Evolutionary conservation across 768 basidiomycete species (phyloP).

Genomic region (Tylopilus intermedius): DNA sequence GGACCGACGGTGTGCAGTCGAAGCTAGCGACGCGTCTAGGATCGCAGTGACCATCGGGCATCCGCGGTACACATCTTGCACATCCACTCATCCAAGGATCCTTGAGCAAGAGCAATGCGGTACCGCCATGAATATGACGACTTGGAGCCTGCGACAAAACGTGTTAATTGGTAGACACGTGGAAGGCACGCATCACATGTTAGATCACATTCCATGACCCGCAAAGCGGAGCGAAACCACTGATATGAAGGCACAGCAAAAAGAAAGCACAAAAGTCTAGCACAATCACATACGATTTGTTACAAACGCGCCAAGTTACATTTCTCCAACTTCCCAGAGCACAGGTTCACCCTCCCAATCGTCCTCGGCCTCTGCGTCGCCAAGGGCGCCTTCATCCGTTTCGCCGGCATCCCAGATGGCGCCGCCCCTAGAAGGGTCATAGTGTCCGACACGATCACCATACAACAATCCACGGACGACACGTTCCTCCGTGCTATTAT

Average conservation of each 20-base stretch:
- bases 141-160: neutral
- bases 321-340: slow-evolving; percentile 75
- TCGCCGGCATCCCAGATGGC: slow-evolving; percentile 78
- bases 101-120: slow-evolving; percentile 6
- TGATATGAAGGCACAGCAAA: slow-evolving; percentile 33
- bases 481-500: slow-evolving; percentile 42
- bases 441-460: slow-evolving; percentile 49
- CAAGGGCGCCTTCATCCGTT: slow-evolving; percentile 36
- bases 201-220: slow-evolving; percentile 21
- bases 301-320: slow-evolving; percentile 37
- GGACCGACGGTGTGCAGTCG: slow-evolving; percentile 16
- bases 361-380: slow-evolving; percentile 50
- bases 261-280: slow-evolving; percentile 21
- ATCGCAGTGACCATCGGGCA: slow-evolving; percentile 5
- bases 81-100: slow-evolving; percentile 13
- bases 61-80: slow-evolving; percentile 13
- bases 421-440: slow-evolving; percentile 61
- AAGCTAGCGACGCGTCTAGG: slow-evolving; percentile 9
- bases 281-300: slow-evolving; percentile 26
- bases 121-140: slow-evolving; percentile 9
- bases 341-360: slow-evolving; percentile 79
- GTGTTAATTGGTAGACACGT: slow-evolving; percentile 19
- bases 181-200: slow-evolving; percentile 19
- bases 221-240: slow-evolving; percentile 22
- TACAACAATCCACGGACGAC: slow-evolving; percentile 59